Percentiles rank a stretch among this genome's conserved stretches.
phyloP scores from a whole-genome alignment of 2,329 filamentous ascomycete species.

The Annulohypoxylon truncatum region DNA sequence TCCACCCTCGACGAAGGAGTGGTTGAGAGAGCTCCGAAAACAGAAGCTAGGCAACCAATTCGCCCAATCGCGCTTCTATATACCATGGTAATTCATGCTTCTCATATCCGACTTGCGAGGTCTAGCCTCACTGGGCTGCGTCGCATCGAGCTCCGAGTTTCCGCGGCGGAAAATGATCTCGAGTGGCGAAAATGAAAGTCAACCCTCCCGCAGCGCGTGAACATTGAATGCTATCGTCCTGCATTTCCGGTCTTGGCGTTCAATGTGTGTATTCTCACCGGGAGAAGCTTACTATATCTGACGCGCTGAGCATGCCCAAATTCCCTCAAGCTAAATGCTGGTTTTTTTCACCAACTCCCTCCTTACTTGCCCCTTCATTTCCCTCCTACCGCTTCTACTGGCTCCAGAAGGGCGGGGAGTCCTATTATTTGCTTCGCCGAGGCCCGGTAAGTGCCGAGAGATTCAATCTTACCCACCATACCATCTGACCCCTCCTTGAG shows the following conservation, averaged over 20 bases:
- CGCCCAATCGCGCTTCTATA: conserved; percentile 10
- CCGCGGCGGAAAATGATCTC: conserved; percentile 21
- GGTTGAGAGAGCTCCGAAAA: conserved; percentile 1
- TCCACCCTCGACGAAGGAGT: conserved; percentile 2
- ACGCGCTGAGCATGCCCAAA: conserved; percentile 34
- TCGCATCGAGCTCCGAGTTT: conserved; percentile 27
- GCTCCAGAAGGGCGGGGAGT: conserved; percentile 15
- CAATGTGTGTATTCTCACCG: conserved; percentile 19
- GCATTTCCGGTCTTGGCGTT: conserved; percentile 34
- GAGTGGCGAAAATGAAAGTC: conserved; percentile 7
- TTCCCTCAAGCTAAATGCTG: conserved; percentile 27
- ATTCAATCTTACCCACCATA: conserved; percentile 25
- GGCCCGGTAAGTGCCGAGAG: conserved; percentile 32
- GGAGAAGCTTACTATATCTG: conserved; percentile 39
- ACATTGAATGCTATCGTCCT: conserved; percentile 18
- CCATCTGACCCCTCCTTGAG: not conserved
- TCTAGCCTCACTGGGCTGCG: conserved; percentile 8
- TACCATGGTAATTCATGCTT: not conserved
- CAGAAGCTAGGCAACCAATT: conserved; percentile 7
- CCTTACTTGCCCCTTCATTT: conserved; percentile 26
- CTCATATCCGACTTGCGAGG: conserved; percentile 16
- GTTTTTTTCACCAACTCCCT: conserved; percentile 4
- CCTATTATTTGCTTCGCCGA: conserved; percentile 7
- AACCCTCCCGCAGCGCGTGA: conserved; percentile 19
- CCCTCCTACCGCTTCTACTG: conserved; percentile 2